Evolutionary conservation across 2,329 filamentous ascomycete species (phyloP).

Genomic region (Plectosphaerella sp.): DNA sequence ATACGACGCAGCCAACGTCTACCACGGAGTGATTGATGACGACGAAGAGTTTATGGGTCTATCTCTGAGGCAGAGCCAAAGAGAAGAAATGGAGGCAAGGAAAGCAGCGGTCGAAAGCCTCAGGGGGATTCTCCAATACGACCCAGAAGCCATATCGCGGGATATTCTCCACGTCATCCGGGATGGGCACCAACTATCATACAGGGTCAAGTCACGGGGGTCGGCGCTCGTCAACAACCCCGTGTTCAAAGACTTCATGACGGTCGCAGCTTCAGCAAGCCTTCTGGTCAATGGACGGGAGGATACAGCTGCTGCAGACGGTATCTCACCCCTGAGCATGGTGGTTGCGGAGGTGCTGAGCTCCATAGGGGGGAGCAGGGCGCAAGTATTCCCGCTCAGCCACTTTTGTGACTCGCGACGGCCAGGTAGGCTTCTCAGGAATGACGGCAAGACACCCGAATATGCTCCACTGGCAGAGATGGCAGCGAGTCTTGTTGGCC

Average conservation of each 20-base stretch:
- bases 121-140: too few species aligned
- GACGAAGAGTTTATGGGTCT: neutral
- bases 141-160: too few species aligned
- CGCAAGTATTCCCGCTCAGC: neutral
- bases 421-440: neutral
- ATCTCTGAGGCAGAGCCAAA: too few species aligned
- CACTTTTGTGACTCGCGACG: neutral
- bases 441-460: too few species aligned
- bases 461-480: neutral
- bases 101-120: too few species aligned
- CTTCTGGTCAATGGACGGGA: neutral
- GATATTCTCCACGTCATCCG: too few species aligned
- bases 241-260: neutral
- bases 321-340: constrained; percentile 3
- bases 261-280: neutral
- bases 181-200: neutral
- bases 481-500: constrained; percentile 1
- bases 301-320: constrained; percentile 3
- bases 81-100: too few species aligned
- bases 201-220: neutral
- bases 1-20: neutral
- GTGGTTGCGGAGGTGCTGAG: constrained; percentile 3
- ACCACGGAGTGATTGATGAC: neutral
- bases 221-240: too few species aligned
- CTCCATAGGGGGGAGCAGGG: neutral